A percentile compares a stretch with the other conserved stretches of the same genome.
Evolutionary conservation across 2,329 filamentous ascomycete species (phyloP).

Genomic region (Rutstroemia sp.): DNA sequence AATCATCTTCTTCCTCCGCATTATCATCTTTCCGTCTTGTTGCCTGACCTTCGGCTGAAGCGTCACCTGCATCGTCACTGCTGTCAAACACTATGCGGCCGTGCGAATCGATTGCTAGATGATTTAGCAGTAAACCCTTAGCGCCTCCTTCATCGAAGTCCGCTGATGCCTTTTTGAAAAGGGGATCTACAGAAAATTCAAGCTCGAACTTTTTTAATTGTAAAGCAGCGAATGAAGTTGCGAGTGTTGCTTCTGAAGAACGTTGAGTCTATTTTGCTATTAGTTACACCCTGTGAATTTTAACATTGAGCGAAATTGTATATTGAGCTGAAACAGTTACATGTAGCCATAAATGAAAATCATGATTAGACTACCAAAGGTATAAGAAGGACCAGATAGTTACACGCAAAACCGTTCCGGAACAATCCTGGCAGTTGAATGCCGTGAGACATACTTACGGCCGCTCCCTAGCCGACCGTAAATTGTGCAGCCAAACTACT

Average conservation of each 20-base stretch:
- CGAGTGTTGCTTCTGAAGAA: slow-evolving; percentile 88
- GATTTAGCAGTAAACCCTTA: slow-evolving; percentile 89
- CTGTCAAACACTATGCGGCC: slow-evolving; percentile 97
- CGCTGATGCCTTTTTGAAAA: slow-evolving; percentile 99
- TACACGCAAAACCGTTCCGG: too few relatives aligned
- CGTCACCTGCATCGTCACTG: slow-evolving; percentile 72
- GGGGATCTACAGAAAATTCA: slow-evolving; percentile 89
- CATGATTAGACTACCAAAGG: too few relatives aligned
- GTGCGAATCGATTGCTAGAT: slow-evolving; percentile 87
- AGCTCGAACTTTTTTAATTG: slow-evolving; percentile 97
- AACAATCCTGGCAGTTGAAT: too few relatives aligned
- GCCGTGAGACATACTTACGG: too few relatives aligned
- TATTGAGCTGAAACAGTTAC: neutral
- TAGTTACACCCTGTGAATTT: neutral
- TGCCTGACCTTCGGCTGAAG: slow-evolving; percentile 31
- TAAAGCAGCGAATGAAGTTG: slow-evolving; percentile 76
- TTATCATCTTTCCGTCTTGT: slow-evolving; percentile 53
- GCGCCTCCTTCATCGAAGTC: slow-evolving; percentile 98
- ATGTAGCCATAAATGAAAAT: too few relatives aligned
- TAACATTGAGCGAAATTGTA: neutral
- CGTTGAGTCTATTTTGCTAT: slow-evolving; percentile 47
- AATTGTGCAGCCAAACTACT: too few relatives aligned
- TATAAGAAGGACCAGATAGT: too few relatives aligned
- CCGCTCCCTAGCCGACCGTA: too few relatives aligned
- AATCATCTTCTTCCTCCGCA: slow-evolving; percentile 40